phyloP scores from a whole-genome alignment of 352 stramenopile species.

The Phytophthora megakarya region DNA sequence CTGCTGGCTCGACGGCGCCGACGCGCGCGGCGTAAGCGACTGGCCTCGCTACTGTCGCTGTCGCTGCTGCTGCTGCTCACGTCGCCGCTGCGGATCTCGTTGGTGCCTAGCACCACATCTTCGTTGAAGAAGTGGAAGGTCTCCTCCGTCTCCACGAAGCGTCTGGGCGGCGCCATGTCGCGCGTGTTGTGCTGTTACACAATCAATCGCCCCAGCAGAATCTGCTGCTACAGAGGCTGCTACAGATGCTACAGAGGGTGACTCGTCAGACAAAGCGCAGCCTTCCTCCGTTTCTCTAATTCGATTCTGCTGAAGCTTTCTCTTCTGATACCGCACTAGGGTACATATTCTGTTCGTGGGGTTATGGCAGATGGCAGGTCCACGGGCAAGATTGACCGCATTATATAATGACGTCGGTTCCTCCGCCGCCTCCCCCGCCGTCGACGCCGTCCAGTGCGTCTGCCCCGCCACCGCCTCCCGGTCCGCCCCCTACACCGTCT shows the following conservation, averaged over 20 bases:
- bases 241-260: no score
- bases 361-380: slow-evolving; percentile 4
- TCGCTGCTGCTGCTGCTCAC: slow-evolving; percentile 25
- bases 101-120: slow-evolving; percentile 62
- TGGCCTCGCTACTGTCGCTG: slow-evolving; percentile 22
- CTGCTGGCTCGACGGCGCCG: slow-evolving; percentile 27
- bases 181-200: not conserved
- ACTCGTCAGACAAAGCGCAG: not conserved
- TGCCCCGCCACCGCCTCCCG: slow-evolving; percentile 41
- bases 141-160: slow-evolving; percentile 60
- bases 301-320: not conserved
- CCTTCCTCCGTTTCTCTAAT: no score
- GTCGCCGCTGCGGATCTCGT: slow-evolving; percentile 53
- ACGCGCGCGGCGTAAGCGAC: slow-evolving; percentile 13
- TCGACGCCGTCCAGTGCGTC: not conserved
- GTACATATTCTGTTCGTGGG: not conserved
- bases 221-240: no score
- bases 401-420: no score
- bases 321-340: slow-evolving; percentile 7
- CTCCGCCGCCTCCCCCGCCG: slow-evolving; percentile 28
- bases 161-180: slow-evolving; percentile 11
- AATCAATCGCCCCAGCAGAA: not conserved
- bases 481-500: slow-evolving; percentile 39
- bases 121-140: slow-evolving; percentile 75
- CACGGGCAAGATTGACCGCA: no score